Evolutionary conservation across 352 stramenopile species (phyloP), one percentile per base, ranked within the genome.

Genomic region (Pythium folliculosum): DNA sequence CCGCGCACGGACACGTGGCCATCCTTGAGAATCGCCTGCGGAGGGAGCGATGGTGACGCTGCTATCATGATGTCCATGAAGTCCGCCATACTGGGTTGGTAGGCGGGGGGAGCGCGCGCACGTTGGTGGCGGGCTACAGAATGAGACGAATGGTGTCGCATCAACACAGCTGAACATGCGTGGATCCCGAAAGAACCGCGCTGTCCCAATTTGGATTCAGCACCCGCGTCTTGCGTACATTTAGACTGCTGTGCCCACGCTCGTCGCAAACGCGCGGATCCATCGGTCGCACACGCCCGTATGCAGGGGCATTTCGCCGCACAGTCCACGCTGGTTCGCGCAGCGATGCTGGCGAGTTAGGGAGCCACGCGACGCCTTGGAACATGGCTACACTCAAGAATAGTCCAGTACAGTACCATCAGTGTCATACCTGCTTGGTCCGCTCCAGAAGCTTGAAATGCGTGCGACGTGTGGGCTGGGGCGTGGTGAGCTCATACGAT

Each of bases 1-100:
- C 81, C 79, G 8, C 81, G 82, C 21, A 91, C 81, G 12, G 76
- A 65, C 16, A 91, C 74, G 16, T 74, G 78, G 55, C 82, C 82
- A 73, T 88, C 78, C 58, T 89, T 89, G 65, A 89, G 79, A 27
- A 63, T 37, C 1, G 25, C 21, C 21, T 17, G 30, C 13, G 27
- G 10, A 14, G 54, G 12, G 16, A 43, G 12, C 40, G 40, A n/a
- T 8, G 40, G 5, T 7, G 40, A 12, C 37, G 10, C 9, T 47
- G 40, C 9, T 19, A 47, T 62, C 16, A 43, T 8, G 12, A 21
- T 23, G 48, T 51, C 40, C 16, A 27, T 9, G 9, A 47, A 13
- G 37, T 60, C 38, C n/a, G 32, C 25, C 50, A 67, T 67, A 8
- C 14, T 47, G 13, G 13, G 6, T 19, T 47, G 40, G 40, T n/a